Conservation (phyloP, 1,284 basidiomycete species). For the Naganishia sp. region DNA sequence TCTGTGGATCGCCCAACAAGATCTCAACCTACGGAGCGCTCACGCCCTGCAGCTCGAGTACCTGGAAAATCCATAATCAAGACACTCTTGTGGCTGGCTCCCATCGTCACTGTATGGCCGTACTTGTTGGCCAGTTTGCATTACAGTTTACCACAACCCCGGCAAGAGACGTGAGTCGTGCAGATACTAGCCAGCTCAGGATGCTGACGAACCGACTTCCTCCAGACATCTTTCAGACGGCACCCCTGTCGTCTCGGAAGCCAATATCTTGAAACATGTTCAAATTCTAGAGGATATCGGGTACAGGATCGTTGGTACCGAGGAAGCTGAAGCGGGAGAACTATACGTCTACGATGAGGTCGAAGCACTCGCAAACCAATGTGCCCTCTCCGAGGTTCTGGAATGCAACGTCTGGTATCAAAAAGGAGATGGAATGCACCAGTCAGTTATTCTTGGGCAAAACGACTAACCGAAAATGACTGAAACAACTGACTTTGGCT, state of each 20-base stretch:
- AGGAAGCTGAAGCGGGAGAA: slow-evolving; percentile 83
- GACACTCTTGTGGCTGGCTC: slow-evolving; percentile 35
- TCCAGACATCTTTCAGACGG: slow-evolving; percentile 4
- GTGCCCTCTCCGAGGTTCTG: slow-evolving; percentile 57
- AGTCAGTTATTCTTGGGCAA: slow-evolving; percentile 58
- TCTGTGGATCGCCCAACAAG: neutral
- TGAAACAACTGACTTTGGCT: neutral
- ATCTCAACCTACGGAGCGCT: neutral
- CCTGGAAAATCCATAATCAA: slow-evolving; percentile 9
- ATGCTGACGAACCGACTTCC: neutral
- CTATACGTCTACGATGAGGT: slow-evolving; percentile 75
- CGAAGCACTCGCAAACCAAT: slow-evolving; percentile 44
- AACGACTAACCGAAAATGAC: neutral
- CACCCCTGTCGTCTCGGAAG: slow-evolving; percentile 39
- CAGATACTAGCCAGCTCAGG: neutral
- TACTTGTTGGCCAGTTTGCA: slow-evolving; percentile 42
- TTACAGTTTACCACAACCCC: slow-evolving; percentile 43
- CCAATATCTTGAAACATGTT: slow-evolving; percentile 47
- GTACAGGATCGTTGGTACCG: slow-evolving; percentile 87
- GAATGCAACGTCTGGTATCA: slow-evolving; percentile 87
- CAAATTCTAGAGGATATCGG: slow-evolving; percentile 70
- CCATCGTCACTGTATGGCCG: slow-evolving; percentile 41
- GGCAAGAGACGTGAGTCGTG: slow-evolving; percentile 28
- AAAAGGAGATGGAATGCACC: slow-evolving; percentile 77
- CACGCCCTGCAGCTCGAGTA: neutral